phyloP scores from a whole-genome alignment of 306 rosid species.

The Sophora flavescens region DNA sequence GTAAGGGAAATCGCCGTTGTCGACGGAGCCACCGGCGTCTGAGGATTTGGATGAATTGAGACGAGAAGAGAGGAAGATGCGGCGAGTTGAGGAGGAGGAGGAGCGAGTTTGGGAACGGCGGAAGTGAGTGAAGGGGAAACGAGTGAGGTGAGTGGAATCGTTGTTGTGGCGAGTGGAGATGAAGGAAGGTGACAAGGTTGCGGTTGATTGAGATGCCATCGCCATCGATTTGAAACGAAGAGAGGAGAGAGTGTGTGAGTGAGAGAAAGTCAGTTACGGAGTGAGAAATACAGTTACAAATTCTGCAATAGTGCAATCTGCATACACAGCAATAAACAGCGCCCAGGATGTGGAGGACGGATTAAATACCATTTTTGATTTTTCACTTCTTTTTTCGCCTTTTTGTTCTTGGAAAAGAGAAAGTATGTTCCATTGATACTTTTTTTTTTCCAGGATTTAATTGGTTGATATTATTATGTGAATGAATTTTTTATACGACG shows the following conservation, averaged over 20 bases:
- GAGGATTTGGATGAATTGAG: conserved; percentile 70
- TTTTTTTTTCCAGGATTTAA: too few species aligned
- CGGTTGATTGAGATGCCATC: conserved; percentile 68
- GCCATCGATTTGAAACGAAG: conserved; percentile 58
- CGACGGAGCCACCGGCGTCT: conserved; percentile 67
- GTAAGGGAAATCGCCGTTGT: conserved; percentile 63
- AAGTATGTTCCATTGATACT: too few species aligned
- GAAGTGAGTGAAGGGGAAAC: conserved; percentile 48
- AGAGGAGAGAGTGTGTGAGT: not conserved
- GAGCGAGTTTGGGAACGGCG: conserved; percentile 49
- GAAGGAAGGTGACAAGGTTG: conserved; percentile 68
- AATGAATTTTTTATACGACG: too few species aligned
- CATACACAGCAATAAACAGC: not conserved
- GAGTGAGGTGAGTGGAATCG: conserved; percentile 46
- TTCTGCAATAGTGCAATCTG: not conserved
- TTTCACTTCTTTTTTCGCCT: too few species aligned
- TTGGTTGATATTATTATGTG: too few species aligned
- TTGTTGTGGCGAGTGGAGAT: conserved; percentile 45
- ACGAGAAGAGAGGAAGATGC: conserved; percentile 53
- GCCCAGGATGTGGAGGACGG: conserved; percentile 37
- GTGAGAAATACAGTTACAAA: too few species aligned
- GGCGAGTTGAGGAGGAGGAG: conserved; percentile 30
- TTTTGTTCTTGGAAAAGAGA: too few species aligned
- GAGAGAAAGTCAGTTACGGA: not conserved
- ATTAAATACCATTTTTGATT: not conserved